These are phyloP conservation scores for Metroxylon sagu DNA, from an alignment of 176 grass and related monocot genomes.

Conservation along the genomic window DNA sequence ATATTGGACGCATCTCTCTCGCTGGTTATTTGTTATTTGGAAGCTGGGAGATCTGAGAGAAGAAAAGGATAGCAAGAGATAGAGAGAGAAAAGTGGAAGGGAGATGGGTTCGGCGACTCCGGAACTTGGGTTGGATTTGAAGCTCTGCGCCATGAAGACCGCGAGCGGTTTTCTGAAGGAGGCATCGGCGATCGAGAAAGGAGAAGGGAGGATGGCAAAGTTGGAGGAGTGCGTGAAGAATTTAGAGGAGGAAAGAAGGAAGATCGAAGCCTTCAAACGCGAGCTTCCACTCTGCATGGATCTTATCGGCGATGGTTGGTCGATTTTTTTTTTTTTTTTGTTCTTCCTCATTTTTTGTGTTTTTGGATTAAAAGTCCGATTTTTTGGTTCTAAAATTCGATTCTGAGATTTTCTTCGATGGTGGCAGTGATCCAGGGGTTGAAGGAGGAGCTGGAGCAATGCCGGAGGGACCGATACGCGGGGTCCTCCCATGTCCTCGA, in stretches of 20 bases:
- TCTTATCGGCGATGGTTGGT: constrained; percentile 58
- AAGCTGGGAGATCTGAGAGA: constrained; percentile 2
- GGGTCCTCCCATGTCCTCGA: constrained; percentile 1
- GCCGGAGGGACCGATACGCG: constrained; percentile 3
- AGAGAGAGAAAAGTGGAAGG: constrained; percentile 6
- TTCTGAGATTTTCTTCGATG: background rate
- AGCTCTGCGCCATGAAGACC: constrained; percentile 36
- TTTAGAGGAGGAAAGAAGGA: constrained; percentile 59
- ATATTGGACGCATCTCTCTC: background rate
- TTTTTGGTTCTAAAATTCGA: constrained; percentile 6
- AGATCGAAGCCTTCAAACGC: constrained; percentile 79
- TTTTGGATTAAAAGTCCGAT: background rate
- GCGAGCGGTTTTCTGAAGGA: constrained; percentile 23
- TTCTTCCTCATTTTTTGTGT: background rate
- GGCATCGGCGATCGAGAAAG: constrained; percentile 20
- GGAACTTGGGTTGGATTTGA: constrained; percentile 37
- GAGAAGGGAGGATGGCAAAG: constrained; percentile 26
- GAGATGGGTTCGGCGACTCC: constrained; percentile 23
- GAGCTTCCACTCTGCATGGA: constrained; percentile 73
- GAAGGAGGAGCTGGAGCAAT: constrained; percentile 45
- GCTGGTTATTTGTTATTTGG: background rate
- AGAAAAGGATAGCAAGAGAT: background rate
- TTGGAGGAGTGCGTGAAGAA: constrained; percentile 45
- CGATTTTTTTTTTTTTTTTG: background rate
- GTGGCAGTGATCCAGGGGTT: constrained; percentile 63